Conservation (phyloP, 108 stramenopile species). For the Cyclostephanos invisitatus region DNA sequence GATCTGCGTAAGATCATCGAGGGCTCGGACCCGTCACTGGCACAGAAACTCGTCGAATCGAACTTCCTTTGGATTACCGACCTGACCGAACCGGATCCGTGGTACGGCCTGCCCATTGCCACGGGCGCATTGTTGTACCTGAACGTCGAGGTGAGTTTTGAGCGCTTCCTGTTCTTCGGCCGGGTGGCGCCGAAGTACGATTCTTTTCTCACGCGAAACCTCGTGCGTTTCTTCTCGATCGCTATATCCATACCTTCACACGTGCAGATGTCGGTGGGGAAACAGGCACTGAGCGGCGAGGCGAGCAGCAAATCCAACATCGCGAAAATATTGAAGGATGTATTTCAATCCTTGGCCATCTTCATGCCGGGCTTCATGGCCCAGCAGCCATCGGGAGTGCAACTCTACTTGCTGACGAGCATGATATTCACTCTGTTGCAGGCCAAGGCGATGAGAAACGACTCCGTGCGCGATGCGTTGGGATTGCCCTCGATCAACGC, state of each 20-base stretch:
- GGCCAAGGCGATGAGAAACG: conserved; percentile 68
- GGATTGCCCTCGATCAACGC: conserved; percentile 65
- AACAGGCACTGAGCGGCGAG: conserved; percentile 63
- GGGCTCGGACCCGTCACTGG: conserved; percentile 75
- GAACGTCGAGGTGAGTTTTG: conserved; percentile 81
- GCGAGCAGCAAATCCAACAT: conserved; percentile 64
- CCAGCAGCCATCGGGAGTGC: conserved; percentile 76
- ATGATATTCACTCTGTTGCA: conserved; percentile 82
- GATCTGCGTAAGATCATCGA: conserved; percentile 84
- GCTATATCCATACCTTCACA: too few relatives aligned
- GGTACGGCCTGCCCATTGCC: conserved; percentile 79
- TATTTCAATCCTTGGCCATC: conserved; percentile 76
- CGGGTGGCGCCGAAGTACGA: too few relatives aligned
- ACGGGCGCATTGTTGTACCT: conserved; percentile 72
- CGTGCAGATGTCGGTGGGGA: conserved; percentile 52
- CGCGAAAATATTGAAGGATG: conserved; percentile 69
- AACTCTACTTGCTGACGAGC: conserved; percentile 77
- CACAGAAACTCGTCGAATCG: conserved; percentile 72
- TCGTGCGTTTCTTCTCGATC: too few relatives aligned
- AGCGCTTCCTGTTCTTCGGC: too few relatives aligned
- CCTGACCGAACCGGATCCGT: conserved; percentile 88
- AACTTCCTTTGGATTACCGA: conserved; percentile 75
- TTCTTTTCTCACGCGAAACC: too few relatives aligned
- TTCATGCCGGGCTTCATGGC: conserved; percentile 90
- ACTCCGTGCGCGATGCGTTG: conserved; percentile 52